These are phyloP conservation scores for Xerophyta viscosa DNA, from an alignment of 106 monocot genomes.

Conservation along the genomic window DNA sequence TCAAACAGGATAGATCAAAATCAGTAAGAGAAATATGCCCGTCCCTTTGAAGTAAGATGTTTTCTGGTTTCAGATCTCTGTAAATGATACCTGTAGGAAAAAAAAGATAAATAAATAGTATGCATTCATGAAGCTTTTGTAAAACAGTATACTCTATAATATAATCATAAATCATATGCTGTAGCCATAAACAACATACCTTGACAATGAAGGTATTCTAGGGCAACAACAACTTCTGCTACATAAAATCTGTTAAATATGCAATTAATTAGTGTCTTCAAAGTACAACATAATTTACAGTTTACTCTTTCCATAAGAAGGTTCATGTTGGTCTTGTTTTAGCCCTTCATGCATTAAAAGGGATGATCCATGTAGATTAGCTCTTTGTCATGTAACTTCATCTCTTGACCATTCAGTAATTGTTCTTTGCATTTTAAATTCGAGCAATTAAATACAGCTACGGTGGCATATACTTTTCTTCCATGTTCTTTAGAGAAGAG, in stretches of 20 bases:
- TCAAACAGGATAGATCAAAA: conserved; percentile 96
- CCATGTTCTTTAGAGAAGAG: conserved; percentile 2
- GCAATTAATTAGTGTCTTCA: too few species aligned
- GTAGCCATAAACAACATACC: conserved; percentile 26
- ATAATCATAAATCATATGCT: background rate
- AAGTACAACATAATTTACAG: too few species aligned
- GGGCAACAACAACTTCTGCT: conserved; percentile 81
- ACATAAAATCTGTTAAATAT: conserved; percentile 73
- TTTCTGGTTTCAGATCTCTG: conserved; percentile 96
- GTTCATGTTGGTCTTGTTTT: too few species aligned
- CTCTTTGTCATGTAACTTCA: too few species aligned
- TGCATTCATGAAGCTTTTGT: too few species aligned
- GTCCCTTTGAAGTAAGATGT: conserved; percentile 73
- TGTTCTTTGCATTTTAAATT: too few species aligned
- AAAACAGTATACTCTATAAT: too few species aligned
- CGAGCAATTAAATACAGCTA: background rate
- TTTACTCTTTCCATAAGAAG: too few species aligned
- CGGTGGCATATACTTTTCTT: background rate
- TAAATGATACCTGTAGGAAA: conserved; percentile 77
- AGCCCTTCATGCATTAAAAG: too few species aligned
- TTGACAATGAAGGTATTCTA: conserved; percentile 99
- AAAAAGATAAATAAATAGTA: too few species aligned
- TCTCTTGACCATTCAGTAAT: too few species aligned
- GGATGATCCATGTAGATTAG: too few species aligned
- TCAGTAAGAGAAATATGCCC: conserved; percentile 87